phyloP scores from a whole-genome alignment of 371 early-diverging fungal genomes.

The Capillidium rhysosporum region DNA sequence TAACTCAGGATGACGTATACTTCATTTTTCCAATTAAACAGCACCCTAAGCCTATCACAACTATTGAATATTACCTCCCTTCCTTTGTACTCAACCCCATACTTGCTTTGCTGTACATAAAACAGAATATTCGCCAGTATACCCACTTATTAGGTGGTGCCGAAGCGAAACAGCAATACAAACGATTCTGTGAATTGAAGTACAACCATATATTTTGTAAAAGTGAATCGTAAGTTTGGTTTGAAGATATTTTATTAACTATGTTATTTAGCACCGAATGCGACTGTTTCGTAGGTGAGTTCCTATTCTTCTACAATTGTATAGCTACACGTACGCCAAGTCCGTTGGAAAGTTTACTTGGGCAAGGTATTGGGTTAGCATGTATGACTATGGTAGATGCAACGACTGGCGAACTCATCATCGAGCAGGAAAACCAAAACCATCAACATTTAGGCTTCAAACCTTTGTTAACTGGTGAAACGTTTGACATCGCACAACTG shows the following conservation, averaged over 20 bases:
- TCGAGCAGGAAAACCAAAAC: slow-evolving; percentile 12
- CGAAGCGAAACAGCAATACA: slow-evolving; percentile 24
- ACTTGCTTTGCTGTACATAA: slow-evolving; percentile 36
- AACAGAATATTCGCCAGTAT: slow-evolving; percentile 34
- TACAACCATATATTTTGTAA: not conserved
- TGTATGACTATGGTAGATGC: slow-evolving; percentile 34
- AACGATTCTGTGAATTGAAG: slow-evolving; percentile 16
- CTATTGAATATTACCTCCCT: slow-evolving; percentile 24
- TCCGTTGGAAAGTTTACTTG: slow-evolving; percentile 36
- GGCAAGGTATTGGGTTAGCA: slow-evolving; percentile 48
- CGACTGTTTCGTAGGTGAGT: slow-evolving; percentile 23
- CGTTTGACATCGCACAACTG: slow-evolving; percentile 3
- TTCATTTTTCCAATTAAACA: slow-evolving; percentile 39
- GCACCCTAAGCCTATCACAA: slow-evolving; percentile 14
- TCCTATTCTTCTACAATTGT: slow-evolving; percentile 38
- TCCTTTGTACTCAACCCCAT: slow-evolving; percentile 24
- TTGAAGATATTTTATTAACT: not conserved
- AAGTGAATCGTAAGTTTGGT: not conserved
- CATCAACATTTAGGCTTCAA: slow-evolving; percentile 16
- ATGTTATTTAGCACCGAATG: not conserved
- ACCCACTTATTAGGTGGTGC: slow-evolving; percentile 25
- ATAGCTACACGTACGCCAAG: slow-evolving; percentile 21
- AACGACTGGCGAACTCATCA: slow-evolving; percentile 9
- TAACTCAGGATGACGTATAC: slow-evolving; percentile 45
- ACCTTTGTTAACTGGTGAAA: slow-evolving; percentile 5